Evolutionary conservation across 1,284 basidiomycete genomes (phyloP).

Genomic region (Fomes fomentarius): DNA sequence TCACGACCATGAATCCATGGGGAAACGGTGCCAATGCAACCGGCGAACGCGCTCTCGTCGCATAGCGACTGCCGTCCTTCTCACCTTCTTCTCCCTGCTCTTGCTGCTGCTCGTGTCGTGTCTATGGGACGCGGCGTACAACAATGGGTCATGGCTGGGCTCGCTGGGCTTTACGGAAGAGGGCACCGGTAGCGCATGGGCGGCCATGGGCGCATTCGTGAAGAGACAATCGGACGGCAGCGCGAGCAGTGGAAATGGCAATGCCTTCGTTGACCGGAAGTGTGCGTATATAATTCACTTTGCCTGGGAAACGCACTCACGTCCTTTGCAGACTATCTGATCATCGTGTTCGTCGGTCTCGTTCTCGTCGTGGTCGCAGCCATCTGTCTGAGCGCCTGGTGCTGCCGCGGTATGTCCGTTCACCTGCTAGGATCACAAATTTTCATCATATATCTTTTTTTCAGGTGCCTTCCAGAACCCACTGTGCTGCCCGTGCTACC

Average conservation of each 20-base stretch:
- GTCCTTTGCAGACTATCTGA: conserved; percentile 18
- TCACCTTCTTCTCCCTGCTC: conserved; percentile 9
- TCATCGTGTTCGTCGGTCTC: conserved; percentile 25
- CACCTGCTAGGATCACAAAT: neutral
- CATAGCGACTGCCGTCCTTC: conserved; percentile 8
- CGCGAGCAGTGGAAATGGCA: neutral
- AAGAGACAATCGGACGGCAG: conserved; percentile 20
- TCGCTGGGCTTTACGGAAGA: conserved; percentile 13
- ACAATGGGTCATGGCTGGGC: conserved; percentile 14
- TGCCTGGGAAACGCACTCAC: neutral
- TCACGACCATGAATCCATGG: neutral
- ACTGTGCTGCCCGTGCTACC: conserved; percentile 27
- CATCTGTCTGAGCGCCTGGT: conserved; percentile 26
- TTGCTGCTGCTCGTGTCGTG: conserved; percentile 13
- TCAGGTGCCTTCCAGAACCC: conserved; percentile 23
- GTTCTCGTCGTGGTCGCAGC: conserved; percentile 22
- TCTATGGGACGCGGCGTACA: conserved; percentile 15
- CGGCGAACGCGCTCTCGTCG: conserved; percentile 10
- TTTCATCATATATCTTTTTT: neutral
- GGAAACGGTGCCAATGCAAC: conserved; percentile 14
- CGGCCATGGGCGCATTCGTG: conserved; percentile 17
- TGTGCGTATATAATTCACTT: conserved; percentile 7
- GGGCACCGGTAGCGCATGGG: conserved; percentile 18
- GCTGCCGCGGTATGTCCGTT: conserved; percentile 19
- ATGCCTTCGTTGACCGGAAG: conserved; percentile 20